phyloP scores from a whole-genome alignment of 2,329 filamentous ascomycete species.

The Coniochaeta sp. region DNA sequence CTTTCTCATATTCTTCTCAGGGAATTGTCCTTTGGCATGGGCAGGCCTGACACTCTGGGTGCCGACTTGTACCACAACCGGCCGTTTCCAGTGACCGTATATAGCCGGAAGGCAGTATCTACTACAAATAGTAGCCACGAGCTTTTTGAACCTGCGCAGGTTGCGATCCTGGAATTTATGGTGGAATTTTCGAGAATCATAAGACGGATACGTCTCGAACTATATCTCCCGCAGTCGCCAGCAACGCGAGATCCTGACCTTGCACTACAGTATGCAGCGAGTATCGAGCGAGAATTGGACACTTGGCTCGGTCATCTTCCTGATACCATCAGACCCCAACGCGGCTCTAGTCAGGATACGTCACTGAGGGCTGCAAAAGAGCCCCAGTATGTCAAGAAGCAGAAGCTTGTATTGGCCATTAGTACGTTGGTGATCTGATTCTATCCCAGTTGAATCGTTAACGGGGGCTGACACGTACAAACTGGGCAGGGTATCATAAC shows the following conservation, averaged over 20 bases:
- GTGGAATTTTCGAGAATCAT: slow-evolving; percentile 19
- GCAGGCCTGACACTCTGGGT: slow-evolving; percentile 38
- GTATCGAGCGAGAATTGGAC: slow-evolving; percentile 15
- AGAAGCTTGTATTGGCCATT: slow-evolving; percentile 16
- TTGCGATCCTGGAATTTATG: slow-evolving; percentile 18
- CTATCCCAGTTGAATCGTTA: no score
- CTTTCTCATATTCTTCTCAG: slow-evolving; percentile 13
- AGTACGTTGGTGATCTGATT: slow-evolving; percentile 7
- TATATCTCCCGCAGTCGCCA: slow-evolving; percentile 14
- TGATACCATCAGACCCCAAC: slow-evolving; percentile 13
- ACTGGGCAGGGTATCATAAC: slow-evolving; percentile 16
- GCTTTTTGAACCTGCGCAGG: slow-evolving; percentile 16
- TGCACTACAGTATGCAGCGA: slow-evolving; percentile 6
- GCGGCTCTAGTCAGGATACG: slow-evolving; percentile 6
- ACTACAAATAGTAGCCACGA: neutral
- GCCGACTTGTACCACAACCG: slow-evolving; percentile 40
- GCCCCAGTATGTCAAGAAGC: slow-evolving; percentile 18
- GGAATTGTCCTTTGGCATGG: slow-evolving; percentile 39
- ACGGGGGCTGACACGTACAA: slow-evolving; percentile 1
- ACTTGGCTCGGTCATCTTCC: slow-evolving; percentile 15
- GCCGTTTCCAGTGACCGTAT: slow-evolving; percentile 16
- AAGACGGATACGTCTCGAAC: slow-evolving; percentile 14
- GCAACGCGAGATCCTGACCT: neutral
- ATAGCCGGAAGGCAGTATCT: neutral
- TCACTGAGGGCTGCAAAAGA: slow-evolving; percentile 12